Conservation (phyloP, 116 monocot species). For the Thalassia testudinum region DNA sequence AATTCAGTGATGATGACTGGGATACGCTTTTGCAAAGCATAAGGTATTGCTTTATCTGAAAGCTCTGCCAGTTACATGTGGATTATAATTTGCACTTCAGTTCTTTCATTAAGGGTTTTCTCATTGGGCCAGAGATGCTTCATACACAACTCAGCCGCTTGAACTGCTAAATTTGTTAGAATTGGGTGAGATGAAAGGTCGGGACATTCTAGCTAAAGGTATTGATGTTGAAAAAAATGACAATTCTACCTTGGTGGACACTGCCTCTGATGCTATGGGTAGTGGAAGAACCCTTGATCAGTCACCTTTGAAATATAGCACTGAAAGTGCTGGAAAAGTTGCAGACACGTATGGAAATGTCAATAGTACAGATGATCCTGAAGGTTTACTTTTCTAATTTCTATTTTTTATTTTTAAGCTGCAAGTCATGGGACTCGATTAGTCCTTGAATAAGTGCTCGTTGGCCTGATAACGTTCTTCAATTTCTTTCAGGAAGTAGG, state of each 20-base stretch:
- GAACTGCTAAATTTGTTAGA: conserved; percentile 88
- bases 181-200: conserved; percentile 41
- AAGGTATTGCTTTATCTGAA: conserved; percentile 39
- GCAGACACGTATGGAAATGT: not conserved
- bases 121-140: conserved; percentile 73
- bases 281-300: conserved; percentile 9
- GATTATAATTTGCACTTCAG: not conserved
- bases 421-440: not conserved
- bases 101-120: not conserved
- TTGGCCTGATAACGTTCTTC: not conserved
- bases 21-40: conserved; percentile 87
- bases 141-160: conserved; percentile 92
- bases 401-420: not conserved
- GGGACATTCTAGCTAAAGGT: conserved; percentile 9
- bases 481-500: conserved; percentile 8
- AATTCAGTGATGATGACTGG: conserved; percentile 91
- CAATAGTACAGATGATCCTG: conserved; percentile 29
- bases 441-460: not conserved
- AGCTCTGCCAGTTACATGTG: not conserved
- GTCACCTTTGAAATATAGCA: conserved; percentile 14
- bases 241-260: conserved; percentile 14
- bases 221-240: conserved; percentile 15
- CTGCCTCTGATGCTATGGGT: conserved; percentile 14
- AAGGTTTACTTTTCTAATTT: conserved; percentile 29
- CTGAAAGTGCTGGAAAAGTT: conserved; percentile 14